phyloP scores from a whole-genome alignment of 192 early-diverging fungal genomes.

The Backusella sp. region DNA sequence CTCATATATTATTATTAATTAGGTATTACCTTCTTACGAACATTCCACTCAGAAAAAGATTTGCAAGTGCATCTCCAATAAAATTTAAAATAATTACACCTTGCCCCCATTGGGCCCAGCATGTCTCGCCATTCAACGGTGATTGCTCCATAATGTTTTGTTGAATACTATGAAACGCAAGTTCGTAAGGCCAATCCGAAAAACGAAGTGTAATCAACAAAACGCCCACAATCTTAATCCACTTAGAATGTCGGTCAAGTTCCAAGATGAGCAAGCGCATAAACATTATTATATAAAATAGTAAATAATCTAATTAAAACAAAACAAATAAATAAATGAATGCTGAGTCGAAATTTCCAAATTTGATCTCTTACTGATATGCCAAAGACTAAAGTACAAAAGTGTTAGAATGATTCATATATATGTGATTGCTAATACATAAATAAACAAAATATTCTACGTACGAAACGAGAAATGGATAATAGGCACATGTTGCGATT shows the following conservation, averaged over 20 bases:
- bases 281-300: conserved; percentile 30
- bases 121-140: conserved; percentile 12
- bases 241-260: background rate
- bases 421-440: background rate
- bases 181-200: conserved; percentile 28
- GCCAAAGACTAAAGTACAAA: conserved; percentile 17
- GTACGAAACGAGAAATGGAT: conserved; percentile 26
- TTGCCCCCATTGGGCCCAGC: conserved; percentile 23
- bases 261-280: conserved; percentile 22
- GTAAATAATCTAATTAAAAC: conserved; percentile 13
- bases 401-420: background rate
- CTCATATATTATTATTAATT: background rate
- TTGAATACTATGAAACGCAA: conserved; percentile 17
- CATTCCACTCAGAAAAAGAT: conserved; percentile 32
- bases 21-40: conserved; percentile 24
- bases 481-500: conserved; percentile 20
- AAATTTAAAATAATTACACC: conserved; percentile 35
- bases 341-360: background rate
- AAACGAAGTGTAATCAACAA: conserved; percentile 24
- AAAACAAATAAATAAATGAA: background rate
- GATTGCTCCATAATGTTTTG: background rate
- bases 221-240: conserved; percentile 20
- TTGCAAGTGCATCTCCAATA: conserved; percentile 28
- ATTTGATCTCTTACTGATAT: conserved; percentile 13
- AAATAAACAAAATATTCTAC: background rate